Percentiles rank a stretch among this genome's conserved stretches.
Evolutionary conservation across 2,329 filamentous ascomycete genomes (phyloP).

Genomic region (Dactylellina parvicollis): DNA sequence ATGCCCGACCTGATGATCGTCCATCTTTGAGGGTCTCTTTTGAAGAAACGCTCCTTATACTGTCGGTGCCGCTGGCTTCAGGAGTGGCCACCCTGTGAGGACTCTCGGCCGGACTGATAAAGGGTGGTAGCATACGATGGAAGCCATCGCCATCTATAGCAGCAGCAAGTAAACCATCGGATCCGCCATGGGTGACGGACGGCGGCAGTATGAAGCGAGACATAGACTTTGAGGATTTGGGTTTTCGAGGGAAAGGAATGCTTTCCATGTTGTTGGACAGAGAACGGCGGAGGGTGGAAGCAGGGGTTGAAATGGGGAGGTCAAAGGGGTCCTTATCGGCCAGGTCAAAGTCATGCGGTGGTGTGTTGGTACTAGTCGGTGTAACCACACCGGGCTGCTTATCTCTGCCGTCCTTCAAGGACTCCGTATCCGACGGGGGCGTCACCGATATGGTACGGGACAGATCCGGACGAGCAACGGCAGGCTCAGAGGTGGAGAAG

Average conservation of each 20-base stretch:
- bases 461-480: conserved; percentile 11
- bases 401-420: conserved; percentile 26
- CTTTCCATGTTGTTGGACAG: conserved; percentile 40
- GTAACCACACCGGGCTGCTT: conserved; percentile 48
- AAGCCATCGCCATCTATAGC: conserved; percentile 31
- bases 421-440: conserved; percentile 39
- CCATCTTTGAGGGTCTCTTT: conserved; percentile 51
- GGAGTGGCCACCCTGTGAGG: conserved; percentile 33
- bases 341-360: conserved; percentile 26
- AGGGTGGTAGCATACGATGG: conserved; percentile 31
- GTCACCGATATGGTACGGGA: conserved; percentile 24
- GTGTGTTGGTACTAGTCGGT: conserved; percentile 40
- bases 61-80: conserved; percentile 18
- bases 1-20: conserved; percentile 30
- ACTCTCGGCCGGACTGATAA: conserved; percentile 44
- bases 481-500: background rate
- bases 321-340: conserved; percentile 34
- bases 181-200: conserved; percentile 25
- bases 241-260: conserved; percentile 23
- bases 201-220: conserved; percentile 49
- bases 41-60: conserved; percentile 34
- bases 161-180: conserved; percentile 20
- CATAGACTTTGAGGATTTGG: conserved; percentile 43
- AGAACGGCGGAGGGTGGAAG: conserved; percentile 40
- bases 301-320: conserved; percentile 44